Evolutionary conservation across 2,329 filamentous ascomycete species (phyloP).

Genomic region (Gaeumannomyces sp.): DNA sequence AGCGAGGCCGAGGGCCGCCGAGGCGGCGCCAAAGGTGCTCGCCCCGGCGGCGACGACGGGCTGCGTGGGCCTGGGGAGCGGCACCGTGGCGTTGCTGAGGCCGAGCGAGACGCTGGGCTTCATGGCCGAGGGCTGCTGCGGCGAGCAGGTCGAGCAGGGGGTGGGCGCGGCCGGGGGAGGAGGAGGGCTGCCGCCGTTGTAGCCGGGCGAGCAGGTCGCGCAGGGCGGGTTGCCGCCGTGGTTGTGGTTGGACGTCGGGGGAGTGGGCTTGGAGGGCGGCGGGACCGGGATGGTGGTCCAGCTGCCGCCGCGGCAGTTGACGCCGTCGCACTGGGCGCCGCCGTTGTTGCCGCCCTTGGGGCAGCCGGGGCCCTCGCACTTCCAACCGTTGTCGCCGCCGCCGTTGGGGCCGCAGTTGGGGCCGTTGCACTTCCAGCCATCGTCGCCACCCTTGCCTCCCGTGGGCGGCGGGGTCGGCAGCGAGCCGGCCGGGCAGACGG

Average conservation of each 20-base stretch:
- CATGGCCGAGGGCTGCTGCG: neutral
- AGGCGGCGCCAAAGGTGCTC: neutral
- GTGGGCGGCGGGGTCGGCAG: neutral
- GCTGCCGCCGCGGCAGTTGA: too few species aligned
- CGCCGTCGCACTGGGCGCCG: too few species aligned
- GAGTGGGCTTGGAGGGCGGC: neutral
- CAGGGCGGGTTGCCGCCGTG: too few species aligned
- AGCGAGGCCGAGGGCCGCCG: neutral
- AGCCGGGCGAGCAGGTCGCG: too few species aligned
- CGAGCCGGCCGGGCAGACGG: constrained; percentile 30
- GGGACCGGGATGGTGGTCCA: neutral
- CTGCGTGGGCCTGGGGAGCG: neutral
- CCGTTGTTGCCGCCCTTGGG: too few species aligned
- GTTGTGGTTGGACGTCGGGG: too few species aligned
- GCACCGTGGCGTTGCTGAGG: neutral
- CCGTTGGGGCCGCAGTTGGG: too few species aligned
- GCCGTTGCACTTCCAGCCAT: too few species aligned
- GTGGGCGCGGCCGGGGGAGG: too few species aligned
- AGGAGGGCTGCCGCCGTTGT: neutral
- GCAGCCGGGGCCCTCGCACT: neutral
- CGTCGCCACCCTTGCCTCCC: too few species aligned
- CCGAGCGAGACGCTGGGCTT: neutral
- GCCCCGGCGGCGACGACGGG: neutral
- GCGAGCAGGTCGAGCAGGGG: neutral
- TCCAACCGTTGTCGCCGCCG: neutral